A percentile compares a stretch with the other conserved stretches of the same genome.
These are phyloP conservation scores for Xylaria castorea DNA, from an alignment of 495 filamentous ascomycete genomes.

Conservation along the genomic window DNA sequence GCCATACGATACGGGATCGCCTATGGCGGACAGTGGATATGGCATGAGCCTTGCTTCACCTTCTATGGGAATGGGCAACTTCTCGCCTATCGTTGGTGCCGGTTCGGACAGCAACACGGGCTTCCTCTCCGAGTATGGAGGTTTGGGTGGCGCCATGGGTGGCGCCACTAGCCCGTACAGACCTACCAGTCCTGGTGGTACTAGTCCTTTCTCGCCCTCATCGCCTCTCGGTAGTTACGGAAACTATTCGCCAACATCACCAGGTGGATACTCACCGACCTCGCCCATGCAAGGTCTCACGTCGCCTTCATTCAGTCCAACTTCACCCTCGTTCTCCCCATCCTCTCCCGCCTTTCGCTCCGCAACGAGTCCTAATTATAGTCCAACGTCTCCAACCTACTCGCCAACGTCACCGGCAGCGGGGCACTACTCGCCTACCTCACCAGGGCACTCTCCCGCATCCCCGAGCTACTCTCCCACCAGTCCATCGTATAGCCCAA, in stretches of 20 bases:
- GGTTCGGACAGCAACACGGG: conserved; percentile 79
- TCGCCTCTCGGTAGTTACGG: conserved; percentile 72
- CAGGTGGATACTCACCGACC: conserved; percentile 72
- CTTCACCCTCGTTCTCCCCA: conserved; percentile 84
- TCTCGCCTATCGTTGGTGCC: conserved; percentile 86
- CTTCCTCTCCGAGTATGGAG: conserved; percentile 64
- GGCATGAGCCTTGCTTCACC: conserved; percentile 60
- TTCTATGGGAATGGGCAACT: conserved; percentile 82
- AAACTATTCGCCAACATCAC: conserved; percentile 77
- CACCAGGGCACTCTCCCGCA: conserved; percentile 62
- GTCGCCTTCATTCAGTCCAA: conserved; percentile 74
- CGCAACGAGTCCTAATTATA: conserved; percentile 71
- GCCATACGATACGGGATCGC: conserved; percentile 92
- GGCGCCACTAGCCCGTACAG: conserved; percentile 73
- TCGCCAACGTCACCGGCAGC: conserved; percentile 73
- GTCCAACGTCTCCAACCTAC: conserved; percentile 83
- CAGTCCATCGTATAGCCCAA: conserved; percentile 66
- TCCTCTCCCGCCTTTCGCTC: conserved; percentile 71
- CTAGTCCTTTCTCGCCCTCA: conserved; percentile 80
- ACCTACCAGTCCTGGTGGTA: conserved; percentile 73
- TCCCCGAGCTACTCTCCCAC: conserved; percentile 74
- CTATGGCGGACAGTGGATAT: conserved; percentile 75
- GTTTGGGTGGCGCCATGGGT: conserved; percentile 55
- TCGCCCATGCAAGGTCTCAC: conserved; percentile 72
- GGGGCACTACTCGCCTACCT: conserved; percentile 69